Conservation (phyloP, 805 yeast genomes). For the Saturnispora sekii region DNA sequence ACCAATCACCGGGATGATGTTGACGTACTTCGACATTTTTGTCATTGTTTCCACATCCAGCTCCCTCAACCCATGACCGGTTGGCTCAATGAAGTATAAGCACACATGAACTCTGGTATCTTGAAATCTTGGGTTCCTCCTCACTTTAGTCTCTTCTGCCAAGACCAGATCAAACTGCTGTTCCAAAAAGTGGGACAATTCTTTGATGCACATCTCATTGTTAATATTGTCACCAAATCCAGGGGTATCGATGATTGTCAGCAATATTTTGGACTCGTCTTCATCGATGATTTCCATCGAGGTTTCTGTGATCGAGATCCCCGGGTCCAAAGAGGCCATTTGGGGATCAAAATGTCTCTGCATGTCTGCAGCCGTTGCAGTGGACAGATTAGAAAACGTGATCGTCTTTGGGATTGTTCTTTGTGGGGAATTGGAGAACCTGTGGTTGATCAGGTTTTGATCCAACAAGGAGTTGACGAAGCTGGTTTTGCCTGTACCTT, state of each 20-base stretch:
- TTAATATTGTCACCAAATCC: constrained; percentile 54
- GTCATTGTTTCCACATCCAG: constrained; percentile 67
- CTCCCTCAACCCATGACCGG: constrained; percentile 71
- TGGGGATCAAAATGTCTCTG: constrained; percentile 54
- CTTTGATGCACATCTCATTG: constrained; percentile 54
- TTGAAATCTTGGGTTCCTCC: constrained; percentile 74
- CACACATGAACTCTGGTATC: constrained; percentile 72
- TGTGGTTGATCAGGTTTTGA: constrained; percentile 51
- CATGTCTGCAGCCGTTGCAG: constrained; percentile 46
- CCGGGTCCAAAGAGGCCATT: constrained; percentile 57
- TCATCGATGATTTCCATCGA: constrained; percentile 53
- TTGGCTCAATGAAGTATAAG: constrained; percentile 62
- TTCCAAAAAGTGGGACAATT: constrained; percentile 56
- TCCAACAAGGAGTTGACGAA: constrained; percentile 61
- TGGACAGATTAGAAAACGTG: constrained; percentile 51
- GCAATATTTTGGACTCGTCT: constrained; percentile 43
- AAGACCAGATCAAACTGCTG: constrained; percentile 72
- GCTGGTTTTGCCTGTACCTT: constrained; percentile 73
- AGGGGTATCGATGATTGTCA: constrained; percentile 50
- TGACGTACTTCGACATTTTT: constrained; percentile 58
- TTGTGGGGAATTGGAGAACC: constrained; percentile 35
- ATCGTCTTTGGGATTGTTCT: constrained; percentile 35
- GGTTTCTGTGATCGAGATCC: constrained; percentile 64
- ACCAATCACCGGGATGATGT: constrained; percentile 61
- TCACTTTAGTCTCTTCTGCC: constrained; percentile 79